A percentile compares a stretch with the other conserved stretches of the same genome.
Conservation (phyloP, 2,329 filamentous ascomycete genomes). For the Talaromyces sp. region DNA sequence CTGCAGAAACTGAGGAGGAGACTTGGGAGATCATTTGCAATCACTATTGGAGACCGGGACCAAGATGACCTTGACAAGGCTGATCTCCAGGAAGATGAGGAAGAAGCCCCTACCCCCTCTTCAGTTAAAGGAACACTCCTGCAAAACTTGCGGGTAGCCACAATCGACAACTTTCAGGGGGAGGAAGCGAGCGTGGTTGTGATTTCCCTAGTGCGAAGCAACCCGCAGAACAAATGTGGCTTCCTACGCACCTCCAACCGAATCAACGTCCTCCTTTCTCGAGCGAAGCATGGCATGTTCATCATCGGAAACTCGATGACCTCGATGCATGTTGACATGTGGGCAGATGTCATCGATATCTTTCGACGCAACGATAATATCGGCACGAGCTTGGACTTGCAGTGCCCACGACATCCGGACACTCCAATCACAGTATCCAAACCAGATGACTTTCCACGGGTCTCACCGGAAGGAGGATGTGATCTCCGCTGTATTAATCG, state of each 20-base stretch:
- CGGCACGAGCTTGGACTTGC: slow-evolving; percentile 51
- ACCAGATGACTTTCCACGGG: slow-evolving; percentile 56
- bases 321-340: slow-evolving; percentile 58
- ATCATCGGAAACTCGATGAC: slow-evolving; percentile 65
- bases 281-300: slow-evolving; percentile 67
- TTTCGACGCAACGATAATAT: slow-evolving; percentile 48
- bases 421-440: slow-evolving; percentile 48
- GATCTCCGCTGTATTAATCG: slow-evolving; percentile 45
- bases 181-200: slow-evolving; percentile 71
- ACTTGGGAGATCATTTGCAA: slow-evolving; percentile 50
- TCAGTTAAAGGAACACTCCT: slow-evolving; percentile 44
- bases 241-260: slow-evolving; percentile 65
- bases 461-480: slow-evolving; percentile 62
- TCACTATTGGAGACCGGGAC: slow-evolving; percentile 64
- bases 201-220: slow-evolving; percentile 68
- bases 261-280: slow-evolving; percentile 65
- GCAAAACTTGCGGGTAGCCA: slow-evolving; percentile 55
- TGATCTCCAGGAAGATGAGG: slow-evolving; percentile 30
- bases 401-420: slow-evolving; percentile 59
- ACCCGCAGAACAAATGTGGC: slow-evolving; percentile 54
- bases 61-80: slow-evolving; percentile 49
- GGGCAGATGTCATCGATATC: slow-evolving; percentile 56
- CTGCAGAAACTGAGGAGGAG: slow-evolving; percentile 44
- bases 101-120: neutral
- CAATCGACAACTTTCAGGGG: slow-evolving; percentile 73